Evolutionary conservation across 202 grass and related monocot genomes (phyloP).

Genomic region (Sporobolus alterniflorus): DNA sequence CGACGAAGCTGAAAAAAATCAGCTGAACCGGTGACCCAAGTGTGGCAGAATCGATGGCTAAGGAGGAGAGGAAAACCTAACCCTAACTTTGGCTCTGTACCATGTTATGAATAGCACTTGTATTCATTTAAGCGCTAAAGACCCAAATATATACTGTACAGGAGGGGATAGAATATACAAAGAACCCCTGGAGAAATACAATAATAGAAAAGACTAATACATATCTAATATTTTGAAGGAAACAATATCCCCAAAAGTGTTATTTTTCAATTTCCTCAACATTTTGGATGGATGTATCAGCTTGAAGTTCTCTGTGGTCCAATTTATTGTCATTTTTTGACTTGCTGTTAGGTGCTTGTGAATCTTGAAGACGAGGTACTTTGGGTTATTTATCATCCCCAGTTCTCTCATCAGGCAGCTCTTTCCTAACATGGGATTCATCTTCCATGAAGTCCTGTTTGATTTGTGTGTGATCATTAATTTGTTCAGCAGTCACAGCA

Average conservation of each 20-base stretch:
- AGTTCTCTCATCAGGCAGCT: conserved; percentile 46
- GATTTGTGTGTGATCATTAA: conserved; percentile 47
- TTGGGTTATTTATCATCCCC: conserved; percentile 58
- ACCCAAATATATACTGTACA: no score
- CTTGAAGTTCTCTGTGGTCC: conserved; percentile 35
- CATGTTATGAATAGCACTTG: no score
- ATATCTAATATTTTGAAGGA: no score
- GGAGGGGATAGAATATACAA: no score
- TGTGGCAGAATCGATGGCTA: no score
- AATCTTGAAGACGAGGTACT: conserved; percentile 52
- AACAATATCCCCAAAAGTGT: conserved; percentile 54
- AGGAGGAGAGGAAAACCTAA: no score
- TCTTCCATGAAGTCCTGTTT: conserved; percentile 63
- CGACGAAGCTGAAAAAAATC: no score
- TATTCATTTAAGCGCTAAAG: no score
- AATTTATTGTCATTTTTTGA: conserved; percentile 52
- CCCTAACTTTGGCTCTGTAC: no score
- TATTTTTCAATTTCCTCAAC: conserved; percentile 32
- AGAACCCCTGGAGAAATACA: no score
- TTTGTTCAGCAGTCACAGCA: conserved; percentile 84
- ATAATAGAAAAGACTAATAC: no score
- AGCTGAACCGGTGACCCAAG: no score
- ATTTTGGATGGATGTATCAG: conserved; percentile 49
- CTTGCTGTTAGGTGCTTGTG: conserved; percentile 55
- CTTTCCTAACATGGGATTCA: conserved; percentile 51